phyloP scores from a whole-genome alignment of 176 grass and related monocot genomes.

The Triticum timopheevii region DNA sequence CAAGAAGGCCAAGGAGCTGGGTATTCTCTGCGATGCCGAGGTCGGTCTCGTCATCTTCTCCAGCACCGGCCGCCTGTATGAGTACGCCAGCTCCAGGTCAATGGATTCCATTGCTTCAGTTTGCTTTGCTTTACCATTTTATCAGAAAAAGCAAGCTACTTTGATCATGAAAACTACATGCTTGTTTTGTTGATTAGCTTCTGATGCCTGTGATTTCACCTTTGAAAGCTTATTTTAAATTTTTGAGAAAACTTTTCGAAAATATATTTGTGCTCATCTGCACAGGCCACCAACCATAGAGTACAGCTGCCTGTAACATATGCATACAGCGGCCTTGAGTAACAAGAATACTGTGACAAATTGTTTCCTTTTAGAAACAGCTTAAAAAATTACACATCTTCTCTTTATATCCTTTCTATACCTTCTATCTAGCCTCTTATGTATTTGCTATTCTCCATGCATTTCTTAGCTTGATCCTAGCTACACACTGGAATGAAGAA shows the following conservation, averaged over 20 bases:
- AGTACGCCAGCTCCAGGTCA: conserved; percentile 81
- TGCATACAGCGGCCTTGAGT: background rate
- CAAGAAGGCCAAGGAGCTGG: conserved; percentile 94
- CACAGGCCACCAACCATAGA: background rate
- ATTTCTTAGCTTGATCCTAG: background rate
- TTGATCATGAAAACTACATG: conserved; percentile 6
- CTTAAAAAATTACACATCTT: background rate
- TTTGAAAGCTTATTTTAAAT: background rate
- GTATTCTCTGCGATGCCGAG: conserved; percentile 95
- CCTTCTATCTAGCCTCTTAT: background rate
- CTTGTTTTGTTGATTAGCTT: background rate
- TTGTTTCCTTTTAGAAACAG: background rate
- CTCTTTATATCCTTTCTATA: background rate
- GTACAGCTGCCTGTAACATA: background rate
- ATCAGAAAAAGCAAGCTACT: background rate
- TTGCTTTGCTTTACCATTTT: background rate
- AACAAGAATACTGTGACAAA: background rate
- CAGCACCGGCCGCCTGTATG: conserved; percentile 84
- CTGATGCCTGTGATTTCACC: background rate
- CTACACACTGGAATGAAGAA: background rate
- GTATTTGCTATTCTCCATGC: background rate
- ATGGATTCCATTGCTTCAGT: background rate
- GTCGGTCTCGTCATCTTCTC: conserved; percentile 93
- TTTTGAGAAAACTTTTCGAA: background rate
- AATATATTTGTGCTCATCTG: background rate